These are phyloP conservation scores for Vitis amurensis DNA, from an alignment of 164 flowering plant species.

Conservation along the genomic window DNA sequence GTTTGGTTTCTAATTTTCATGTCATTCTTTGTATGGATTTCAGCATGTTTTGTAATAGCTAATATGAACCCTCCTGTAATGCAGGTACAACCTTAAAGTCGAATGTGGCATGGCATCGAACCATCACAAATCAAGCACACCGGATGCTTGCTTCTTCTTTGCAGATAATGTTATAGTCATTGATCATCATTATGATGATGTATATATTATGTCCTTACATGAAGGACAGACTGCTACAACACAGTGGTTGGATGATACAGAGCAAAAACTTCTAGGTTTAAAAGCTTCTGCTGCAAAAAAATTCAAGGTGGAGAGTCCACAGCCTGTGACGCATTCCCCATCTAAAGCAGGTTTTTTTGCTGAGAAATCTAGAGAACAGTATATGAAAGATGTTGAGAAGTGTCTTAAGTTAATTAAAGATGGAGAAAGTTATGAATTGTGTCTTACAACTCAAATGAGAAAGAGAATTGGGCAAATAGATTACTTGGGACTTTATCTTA, in stretches of 20 bases:
- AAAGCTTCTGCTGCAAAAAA: conserved; percentile 21
- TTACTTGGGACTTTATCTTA: conserved; percentile 66
- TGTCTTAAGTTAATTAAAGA: conserved; percentile 79
- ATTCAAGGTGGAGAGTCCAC: conserved; percentile 13
- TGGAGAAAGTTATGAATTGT: conserved; percentile 97
- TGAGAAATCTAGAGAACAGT: conserved; percentile 75
- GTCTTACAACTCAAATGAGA: conserved; percentile 85
- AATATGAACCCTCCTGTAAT: conserved; percentile 12
- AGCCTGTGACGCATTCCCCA: conserved; percentile 9
- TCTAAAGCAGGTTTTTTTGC: conserved; percentile 39
- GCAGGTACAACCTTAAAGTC: conserved; percentile 84
- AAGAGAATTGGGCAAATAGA: conserved; percentile 51
- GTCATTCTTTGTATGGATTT: not conserved
- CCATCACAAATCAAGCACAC: conserved; percentile 64
- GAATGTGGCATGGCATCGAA: conserved; percentile 74
- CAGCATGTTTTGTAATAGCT: not conserved
- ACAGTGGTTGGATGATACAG: conserved; percentile 72
- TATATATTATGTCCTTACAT: conserved; percentile 63
- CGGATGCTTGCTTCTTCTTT: conserved; percentile 99
- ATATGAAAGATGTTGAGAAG: conserved; percentile 64
- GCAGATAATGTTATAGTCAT: conserved; percentile 78
- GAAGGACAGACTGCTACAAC: conserved; percentile 30
- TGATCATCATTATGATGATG: conserved; percentile 71
- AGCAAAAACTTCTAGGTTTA: conserved; percentile 54
- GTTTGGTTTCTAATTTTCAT: conserved; percentile 1